Base-by-base conservation (phyloP, 306 rosid species). In the Calophaca sinica region DNA sequence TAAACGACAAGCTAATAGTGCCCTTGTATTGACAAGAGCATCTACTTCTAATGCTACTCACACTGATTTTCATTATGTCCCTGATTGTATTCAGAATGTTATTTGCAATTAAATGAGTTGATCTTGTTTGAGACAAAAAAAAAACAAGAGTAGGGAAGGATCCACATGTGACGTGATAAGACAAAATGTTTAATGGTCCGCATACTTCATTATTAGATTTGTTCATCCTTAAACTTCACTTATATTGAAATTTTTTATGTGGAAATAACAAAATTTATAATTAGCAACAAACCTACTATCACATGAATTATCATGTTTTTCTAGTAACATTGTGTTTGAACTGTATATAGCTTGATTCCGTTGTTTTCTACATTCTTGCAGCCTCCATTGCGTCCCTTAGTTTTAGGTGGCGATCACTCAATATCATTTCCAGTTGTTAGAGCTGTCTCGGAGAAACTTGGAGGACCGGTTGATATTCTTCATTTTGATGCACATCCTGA, bases 401-500 rank as follows among this genome's bases (percentile, higher is more conserved):
- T 94, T 73, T 85, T 94, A 55, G 99, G 99, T 64, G 99, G 99
- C 20, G 97, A 94, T 74, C 99, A 94, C 84, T 94, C 99, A 50
- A 92, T 94, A 77, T 92, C 99, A 10, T 94, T 42, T 80, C 99
- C 97, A 39, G 97, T 90, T 72, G 75, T 92, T 46, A 81, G 96
- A 92, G 97, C 96, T 14, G 92, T 94, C 54, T 88, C 89, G 14
- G 96, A 94, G 85, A 94, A 90, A 92, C 99, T 90, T 63, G 99
- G 96, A 70, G 97, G 96, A 70, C 97, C 87, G 6, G 74, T 92
- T 60, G 99, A 90, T 76, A 79, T 94, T 85, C 99, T 94, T 86
- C 99, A 94, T 84, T 84, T 94, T 46, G 99, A 94, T 81, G 99
- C 99, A 0, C 99, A 94, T 81, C 99, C 99, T 20, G 99, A 94